Evolutionary conservation across 345 rosid species (phyloP).

Genomic region (Melaleuca alternifolia): DNA sequence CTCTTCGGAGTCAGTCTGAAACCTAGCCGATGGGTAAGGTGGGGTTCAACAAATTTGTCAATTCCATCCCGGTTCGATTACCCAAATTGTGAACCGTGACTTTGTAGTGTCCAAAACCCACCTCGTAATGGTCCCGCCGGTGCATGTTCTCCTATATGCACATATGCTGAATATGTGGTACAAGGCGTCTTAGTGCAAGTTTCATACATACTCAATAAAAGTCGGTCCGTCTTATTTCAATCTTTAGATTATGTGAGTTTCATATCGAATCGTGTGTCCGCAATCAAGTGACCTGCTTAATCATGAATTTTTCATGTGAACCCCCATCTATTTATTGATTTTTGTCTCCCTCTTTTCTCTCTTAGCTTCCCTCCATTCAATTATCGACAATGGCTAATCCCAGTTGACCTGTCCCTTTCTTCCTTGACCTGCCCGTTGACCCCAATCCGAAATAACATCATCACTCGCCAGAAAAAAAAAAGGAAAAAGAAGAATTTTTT

Average conservation of each 20-base stretch:
- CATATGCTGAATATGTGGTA: background rate
- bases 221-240: background rate
- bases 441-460: background rate
- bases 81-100: background rate
- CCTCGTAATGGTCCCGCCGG: background rate
- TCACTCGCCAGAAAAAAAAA: background rate
- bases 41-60: background rate
- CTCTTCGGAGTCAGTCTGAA: background rate
- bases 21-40: background rate
- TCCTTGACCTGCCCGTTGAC: constrained; percentile 21
- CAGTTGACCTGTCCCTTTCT: constrained; percentile 27
- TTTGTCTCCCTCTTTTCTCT: background rate
- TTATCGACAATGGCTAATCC: constrained; percentile 10
- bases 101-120: background rate
- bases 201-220: background rate
- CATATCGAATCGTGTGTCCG: background rate
- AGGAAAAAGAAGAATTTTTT: no score
- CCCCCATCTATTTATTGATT: background rate
- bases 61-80: background rate
- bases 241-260: background rate
- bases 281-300: background rate
- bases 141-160: background rate
- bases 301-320: background rate
- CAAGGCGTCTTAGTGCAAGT: background rate
- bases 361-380: background rate